phyloP scores from a whole-genome alignment of 1,139 yeast species.

The Kurtzmaniella natalensis region DNA sequence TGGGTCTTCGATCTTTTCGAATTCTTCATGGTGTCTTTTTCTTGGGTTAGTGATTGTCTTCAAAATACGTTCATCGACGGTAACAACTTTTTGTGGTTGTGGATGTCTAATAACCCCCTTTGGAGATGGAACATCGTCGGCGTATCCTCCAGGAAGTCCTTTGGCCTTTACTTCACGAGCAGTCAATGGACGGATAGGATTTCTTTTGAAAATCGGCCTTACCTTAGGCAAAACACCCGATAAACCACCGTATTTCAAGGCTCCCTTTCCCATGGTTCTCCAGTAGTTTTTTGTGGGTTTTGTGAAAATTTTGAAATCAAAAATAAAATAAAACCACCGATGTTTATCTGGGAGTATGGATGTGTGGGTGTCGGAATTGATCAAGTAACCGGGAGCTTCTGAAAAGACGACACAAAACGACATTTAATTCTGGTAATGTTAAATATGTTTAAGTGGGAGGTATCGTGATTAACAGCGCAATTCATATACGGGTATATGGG shows the following conservation, averaged over 20 bases:
- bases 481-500: too few species aligned
- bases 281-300: conserved; percentile 6
- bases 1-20: conserved; percentile 22
- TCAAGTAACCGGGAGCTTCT: too few species aligned
- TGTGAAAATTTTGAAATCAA: too few species aligned
- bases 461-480: too few species aligned
- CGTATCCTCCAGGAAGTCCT: conserved; percentile 60
- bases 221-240: conserved; percentile 81
- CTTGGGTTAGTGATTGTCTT: conserved; percentile 43
- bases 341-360: too few species aligned
- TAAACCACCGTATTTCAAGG: conserved; percentile 55
- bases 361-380: too few species aligned
- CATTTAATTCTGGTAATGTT: too few species aligned
- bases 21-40: conserved; percentile 32
- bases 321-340: too few species aligned
- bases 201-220: conserved; percentile 61
- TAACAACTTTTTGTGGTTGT: conserved; percentile 47
- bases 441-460: too few species aligned
- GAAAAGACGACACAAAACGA: too few species aligned
- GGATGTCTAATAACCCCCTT: conserved; percentile 39
- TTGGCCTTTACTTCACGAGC: conserved; percentile 32
- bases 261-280: conserved; percentile 49
- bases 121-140: conserved; percentile 73
- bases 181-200: conserved; percentile 53
- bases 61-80: conserved; percentile 56